A percentile compares a stretch with the other conserved stretches of the same genome.
phyloP scores from a whole-genome alignment of 2,329 filamentous ascomycete genomes.

The Aureobasidium sp. region DNA sequence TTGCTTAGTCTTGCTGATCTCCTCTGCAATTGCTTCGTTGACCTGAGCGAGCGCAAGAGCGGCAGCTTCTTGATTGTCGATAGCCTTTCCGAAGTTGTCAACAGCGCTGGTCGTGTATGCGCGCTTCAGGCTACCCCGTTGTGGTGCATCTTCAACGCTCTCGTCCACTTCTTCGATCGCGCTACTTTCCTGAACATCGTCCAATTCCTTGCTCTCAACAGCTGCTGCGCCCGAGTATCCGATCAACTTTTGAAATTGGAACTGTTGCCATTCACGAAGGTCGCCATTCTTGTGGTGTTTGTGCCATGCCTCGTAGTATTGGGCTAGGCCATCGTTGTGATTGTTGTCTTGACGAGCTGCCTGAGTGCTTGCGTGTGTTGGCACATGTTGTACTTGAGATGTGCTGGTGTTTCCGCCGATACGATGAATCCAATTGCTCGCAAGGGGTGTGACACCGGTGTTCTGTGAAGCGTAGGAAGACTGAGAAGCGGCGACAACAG shows the following conservation, averaged over 20 bases:
- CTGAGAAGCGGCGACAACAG: slow-evolving; percentile 91
- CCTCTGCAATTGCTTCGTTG: slow-evolving; percentile 74
- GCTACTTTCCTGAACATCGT: slow-evolving; percentile 25
- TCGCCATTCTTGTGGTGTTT: slow-evolving; percentile 60
- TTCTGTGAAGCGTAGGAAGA: slow-evolving; percentile 65
- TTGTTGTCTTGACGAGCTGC: slow-evolving; percentile 28
- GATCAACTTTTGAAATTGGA: slow-evolving; percentile 79
- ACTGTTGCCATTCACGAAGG: slow-evolving; percentile 84
- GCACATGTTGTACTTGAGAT: slow-evolving; percentile 22
- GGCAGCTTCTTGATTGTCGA: slow-evolving; percentile 40
- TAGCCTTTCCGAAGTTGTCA: slow-evolving; percentile 52
- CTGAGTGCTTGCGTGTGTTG: slow-evolving; percentile 29
- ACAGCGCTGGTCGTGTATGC: slow-evolving; percentile 49
- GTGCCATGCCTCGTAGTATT: slow-evolving; percentile 87
- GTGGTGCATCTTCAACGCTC: slow-evolving; percentile 22
- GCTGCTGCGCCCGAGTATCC: slow-evolving; percentile 55
- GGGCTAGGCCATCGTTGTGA: slow-evolving; percentile 59
- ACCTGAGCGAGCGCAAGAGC: slow-evolving; percentile 66
- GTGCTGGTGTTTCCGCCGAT: slow-evolving; percentile 32
- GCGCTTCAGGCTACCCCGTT: slow-evolving; percentile 34
- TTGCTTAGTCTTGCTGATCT: slow-evolving; percentile 58
- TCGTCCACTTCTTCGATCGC: slow-evolving; percentile 34
- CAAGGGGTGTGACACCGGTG: slow-evolving; percentile 48
- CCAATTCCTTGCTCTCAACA: slow-evolving; percentile 27
- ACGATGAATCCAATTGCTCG: slow-evolving; percentile 42